Evolutionary conservation across 345 rosid genomes (phyloP).

Genomic region (Eucalyptus tenuipes): DNA sequence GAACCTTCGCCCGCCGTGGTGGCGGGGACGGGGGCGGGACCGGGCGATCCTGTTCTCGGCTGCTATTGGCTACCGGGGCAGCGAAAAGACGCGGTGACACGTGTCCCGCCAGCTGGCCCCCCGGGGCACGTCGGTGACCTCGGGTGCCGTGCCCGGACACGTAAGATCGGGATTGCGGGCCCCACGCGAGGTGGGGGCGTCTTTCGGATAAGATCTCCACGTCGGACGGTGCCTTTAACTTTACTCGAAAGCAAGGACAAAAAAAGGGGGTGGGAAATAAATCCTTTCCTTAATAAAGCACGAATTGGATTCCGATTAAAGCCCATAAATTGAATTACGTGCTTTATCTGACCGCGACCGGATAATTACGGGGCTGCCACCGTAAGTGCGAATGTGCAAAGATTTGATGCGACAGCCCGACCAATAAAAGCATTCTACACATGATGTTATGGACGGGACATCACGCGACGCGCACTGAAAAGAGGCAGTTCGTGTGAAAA

Average conservation of each 20-base stretch:
- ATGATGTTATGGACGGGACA: neutral
- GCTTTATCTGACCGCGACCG: neutral
- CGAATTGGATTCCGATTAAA: neutral
- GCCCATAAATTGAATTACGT: neutral
- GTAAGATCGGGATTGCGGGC: neutral
- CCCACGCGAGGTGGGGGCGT: neutral
- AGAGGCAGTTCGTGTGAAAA: neutral
- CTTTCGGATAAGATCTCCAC: neutral
- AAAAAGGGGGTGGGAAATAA: too few species aligned
- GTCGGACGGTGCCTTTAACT: neutral
- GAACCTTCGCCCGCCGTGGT: conserved; percentile 1
- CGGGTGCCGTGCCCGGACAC: neutral
- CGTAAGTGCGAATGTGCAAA: neutral
- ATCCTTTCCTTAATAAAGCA: neutral
- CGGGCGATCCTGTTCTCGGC: neutral
- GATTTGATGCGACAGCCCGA: neutral
- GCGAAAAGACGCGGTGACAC: neutral
- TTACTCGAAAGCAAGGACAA: neutral
- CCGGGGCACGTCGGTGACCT: neutral
- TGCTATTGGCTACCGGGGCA: conserved; percentile 1
- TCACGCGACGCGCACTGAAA: neutral
- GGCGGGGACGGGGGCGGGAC: neutral
- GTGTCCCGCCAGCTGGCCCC: neutral
- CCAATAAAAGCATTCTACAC: neutral
- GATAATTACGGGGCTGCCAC: neutral